Percentiles rank a stretch among this genome's conserved stretches.
phyloP scores from a whole-genome alignment of 1,284 basidiomycete genomes.

The Cutaneotrichosporon curvatum region DNA sequence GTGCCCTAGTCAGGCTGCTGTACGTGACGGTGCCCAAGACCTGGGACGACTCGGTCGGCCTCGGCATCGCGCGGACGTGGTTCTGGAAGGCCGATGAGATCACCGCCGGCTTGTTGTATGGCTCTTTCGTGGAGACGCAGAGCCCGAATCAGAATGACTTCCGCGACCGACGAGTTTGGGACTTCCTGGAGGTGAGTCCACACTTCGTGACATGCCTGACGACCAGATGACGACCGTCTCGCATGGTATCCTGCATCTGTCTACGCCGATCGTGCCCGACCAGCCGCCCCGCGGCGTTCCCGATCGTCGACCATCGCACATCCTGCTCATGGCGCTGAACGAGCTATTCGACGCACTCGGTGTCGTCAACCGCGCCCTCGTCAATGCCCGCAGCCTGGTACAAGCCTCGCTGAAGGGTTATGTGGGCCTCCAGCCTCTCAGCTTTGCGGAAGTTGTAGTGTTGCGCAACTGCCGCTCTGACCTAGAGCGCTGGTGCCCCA shows the following conservation, averaged over 20 bases:
- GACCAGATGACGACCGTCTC: constrained; percentile 16
- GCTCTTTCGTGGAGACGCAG: constrained; percentile 14
- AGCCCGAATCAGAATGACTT: constrained; percentile 10
- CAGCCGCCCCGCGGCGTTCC: constrained; percentile 16
- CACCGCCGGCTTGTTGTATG: constrained; percentile 13
- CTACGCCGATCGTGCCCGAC: constrained; percentile 13
- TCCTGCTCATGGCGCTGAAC: constrained; percentile 16
- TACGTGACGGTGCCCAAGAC: constrained; percentile 13
- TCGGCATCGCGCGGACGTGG: constrained; percentile 18
- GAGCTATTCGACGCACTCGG: constrained; percentile 20
- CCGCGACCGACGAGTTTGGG: constrained; percentile 18
- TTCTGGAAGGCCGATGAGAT: constrained; percentile 21
- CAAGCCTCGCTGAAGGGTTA: constrained; percentile 5
- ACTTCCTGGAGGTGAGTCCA: constrained; percentile 20
- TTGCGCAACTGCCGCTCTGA: constrained; percentile 11
- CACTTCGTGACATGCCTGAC: no score
- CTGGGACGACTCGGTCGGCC: constrained; percentile 19
- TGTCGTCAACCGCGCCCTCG: constrained; percentile 13
- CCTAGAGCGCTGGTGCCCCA: constrained; percentile 14
- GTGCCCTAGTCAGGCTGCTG: constrained; percentile 14
- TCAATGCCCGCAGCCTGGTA: constrained; percentile 12
- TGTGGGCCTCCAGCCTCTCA: neutral
- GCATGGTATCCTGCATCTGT: constrained; percentile 18
- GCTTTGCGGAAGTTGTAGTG: constrained; percentile 13
- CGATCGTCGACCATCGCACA: constrained; percentile 4